Percentiles rank a stretch among this genome's conserved stretches.
These are phyloP conservation scores for Lachancea kluyveri DNA, from an alignment of 805 yeast species.

Conservation along the genomic window DNA sequence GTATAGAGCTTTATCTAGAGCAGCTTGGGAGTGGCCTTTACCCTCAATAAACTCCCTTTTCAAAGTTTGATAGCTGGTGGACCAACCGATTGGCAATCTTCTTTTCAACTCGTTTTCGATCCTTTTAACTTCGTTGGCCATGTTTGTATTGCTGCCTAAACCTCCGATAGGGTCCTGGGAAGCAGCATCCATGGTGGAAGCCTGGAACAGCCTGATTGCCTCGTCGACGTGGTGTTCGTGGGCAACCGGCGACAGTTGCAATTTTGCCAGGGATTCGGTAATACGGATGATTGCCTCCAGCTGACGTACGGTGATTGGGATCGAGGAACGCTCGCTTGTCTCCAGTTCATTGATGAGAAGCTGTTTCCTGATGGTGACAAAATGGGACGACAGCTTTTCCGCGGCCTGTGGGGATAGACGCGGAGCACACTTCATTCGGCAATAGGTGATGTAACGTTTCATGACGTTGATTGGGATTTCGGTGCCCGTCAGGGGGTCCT, in stretches of 20 bases:
- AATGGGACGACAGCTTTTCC: constrained; percentile 84
- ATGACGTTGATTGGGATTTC: constrained; percentile 86
- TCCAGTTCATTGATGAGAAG: constrained; percentile 75
- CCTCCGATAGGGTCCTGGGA: constrained; percentile 44
- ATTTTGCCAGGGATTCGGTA: constrained; percentile 86
- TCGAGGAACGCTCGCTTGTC: constrained; percentile 84
- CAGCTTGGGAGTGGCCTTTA: constrained; percentile 55
- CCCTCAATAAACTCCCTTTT: constrained; percentile 74
- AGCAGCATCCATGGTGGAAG: constrained; percentile 97
- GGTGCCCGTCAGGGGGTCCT: constrained; percentile 51
- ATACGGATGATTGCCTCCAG: constrained; percentile 95
- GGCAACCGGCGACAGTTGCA: constrained; percentile 77
- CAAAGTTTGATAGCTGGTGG: constrained; percentile 79
- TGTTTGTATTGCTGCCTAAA: constrained; percentile 46
- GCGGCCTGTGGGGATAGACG: constrained; percentile 83
- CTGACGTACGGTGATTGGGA: constrained; percentile 97
- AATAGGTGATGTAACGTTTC: constrained; percentile 89
- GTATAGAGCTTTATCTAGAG: constrained; percentile 76
- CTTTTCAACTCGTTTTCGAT: constrained; percentile 83
- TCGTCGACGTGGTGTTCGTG: constrained; percentile 88
- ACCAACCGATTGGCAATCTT: constrained; percentile 94
- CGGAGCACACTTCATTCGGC: constrained; percentile 89
- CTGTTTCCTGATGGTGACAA: constrained; percentile 81
- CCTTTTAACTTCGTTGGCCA: constrained; percentile 63
- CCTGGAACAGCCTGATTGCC: constrained; percentile 88